These are phyloP conservation scores for Brassica nigra DNA, from an alignment of 345 rosid species.

Conservation along the genomic window DNA sequence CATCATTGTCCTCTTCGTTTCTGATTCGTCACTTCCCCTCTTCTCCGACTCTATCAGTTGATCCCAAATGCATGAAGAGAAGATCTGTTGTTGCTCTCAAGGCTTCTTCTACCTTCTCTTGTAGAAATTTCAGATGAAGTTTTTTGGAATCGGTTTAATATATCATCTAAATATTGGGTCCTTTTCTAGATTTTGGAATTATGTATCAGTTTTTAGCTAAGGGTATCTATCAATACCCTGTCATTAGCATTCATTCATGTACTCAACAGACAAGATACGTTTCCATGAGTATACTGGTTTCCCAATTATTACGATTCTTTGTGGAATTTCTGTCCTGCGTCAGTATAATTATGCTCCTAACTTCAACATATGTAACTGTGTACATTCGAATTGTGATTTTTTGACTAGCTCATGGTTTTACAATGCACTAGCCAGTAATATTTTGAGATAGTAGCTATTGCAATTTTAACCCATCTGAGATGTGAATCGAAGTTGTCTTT, in stretches of 20 bases:
- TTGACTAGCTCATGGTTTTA: neutral
- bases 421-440: neutral
- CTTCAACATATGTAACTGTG: neutral
- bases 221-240: slow-evolving; percentile 29
- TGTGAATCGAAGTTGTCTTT: neutral
- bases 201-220: neutral
- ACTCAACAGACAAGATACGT: neutral
- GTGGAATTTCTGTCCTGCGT: neutral
- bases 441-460: neutral
- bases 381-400: neutral
- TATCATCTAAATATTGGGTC: neutral
- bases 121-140: slow-evolving; percentile 41
- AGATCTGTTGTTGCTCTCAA: slow-evolving; percentile 29
- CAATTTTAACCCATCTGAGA: neutral
- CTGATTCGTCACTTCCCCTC: slow-evolving; percentile 5
- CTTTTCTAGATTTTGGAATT: neutral
- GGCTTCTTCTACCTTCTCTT: slow-evolving; percentile 29
- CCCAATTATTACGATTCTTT: slow-evolving; percentile 1
- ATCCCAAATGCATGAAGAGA: slow-evolving; percentile 41
- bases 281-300: slow-evolving; percentile 15
- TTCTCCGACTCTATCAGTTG: slow-evolving; percentile 24
- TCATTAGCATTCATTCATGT: slow-evolving; percentile 17
- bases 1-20: slow-evolving; percentile 20
- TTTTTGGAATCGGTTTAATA: neutral
- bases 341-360: neutral